Percentiles rank a stretch among this genome's conserved stretches.
Evolutionary conservation across 768 basidiomycete genomes (phyloP).

Genomic region (Leccinum imitatum): DNA sequence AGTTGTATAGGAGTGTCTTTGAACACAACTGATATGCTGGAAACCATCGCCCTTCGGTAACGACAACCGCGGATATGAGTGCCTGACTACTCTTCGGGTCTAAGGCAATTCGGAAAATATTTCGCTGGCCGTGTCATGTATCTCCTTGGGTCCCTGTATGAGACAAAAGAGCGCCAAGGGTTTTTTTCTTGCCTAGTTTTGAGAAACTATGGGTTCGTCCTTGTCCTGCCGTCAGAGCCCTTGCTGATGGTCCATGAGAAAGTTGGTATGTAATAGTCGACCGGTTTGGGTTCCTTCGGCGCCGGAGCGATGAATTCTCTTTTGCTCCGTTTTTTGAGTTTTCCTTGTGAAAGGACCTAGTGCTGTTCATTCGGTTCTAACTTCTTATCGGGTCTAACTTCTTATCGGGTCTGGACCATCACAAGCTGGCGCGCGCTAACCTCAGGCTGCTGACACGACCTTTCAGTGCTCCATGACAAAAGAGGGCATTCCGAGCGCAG

Average conservation of each 20-base stretch:
- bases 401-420: conserved; percentile 3
- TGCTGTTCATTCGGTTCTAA: neutral
- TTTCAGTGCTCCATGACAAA: conserved; percentile 14
- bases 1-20: neutral
- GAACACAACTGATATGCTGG: neutral
- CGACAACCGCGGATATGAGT: neutral
- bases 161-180: neutral
- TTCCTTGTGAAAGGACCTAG: neutral
- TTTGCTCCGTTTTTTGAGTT: neutral
- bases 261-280: conserved; percentile 1
- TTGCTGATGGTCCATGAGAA: conserved; percentile 11
- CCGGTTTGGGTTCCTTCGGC: neutral
- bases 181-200: neutral
- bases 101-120: neutral
- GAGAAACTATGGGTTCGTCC: neutral
- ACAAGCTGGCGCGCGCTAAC: neutral
- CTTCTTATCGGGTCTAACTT: neutral
- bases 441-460: neutral
- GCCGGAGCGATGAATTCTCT: neutral
- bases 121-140: neutral
- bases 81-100: neutral
- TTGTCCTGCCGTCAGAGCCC: neutral
- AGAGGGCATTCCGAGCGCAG: neutral
- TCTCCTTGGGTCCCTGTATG: neutral
- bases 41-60: neutral